Evolutionary conservation across 2,329 filamentous ascomycete species (phyloP).

Genomic region (Trichoderma hamatum): DNA sequence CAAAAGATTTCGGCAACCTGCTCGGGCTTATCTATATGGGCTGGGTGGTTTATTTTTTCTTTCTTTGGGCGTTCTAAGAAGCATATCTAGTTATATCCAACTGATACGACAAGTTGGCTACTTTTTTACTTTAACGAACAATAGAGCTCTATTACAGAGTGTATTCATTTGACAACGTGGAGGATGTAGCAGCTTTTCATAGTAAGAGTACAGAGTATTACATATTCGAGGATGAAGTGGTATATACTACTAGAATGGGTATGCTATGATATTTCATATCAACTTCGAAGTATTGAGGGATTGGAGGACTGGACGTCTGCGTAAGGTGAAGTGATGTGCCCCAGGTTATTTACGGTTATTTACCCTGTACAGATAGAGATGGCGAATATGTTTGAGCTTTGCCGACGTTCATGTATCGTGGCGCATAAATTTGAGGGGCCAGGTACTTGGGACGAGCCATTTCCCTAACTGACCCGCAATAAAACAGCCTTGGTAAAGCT

Average conservation of each 20-base stretch:
- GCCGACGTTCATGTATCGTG: neutral
- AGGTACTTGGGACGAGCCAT: neutral
- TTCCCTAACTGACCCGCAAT: constrained; percentile 18
- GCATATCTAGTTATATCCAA: constrained; percentile 6
- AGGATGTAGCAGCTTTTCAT: neutral
- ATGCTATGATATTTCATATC: neutral
- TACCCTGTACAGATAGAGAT: neutral
- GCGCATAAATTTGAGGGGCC: neutral
- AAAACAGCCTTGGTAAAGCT: neutral
- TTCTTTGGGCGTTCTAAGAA: neutral
- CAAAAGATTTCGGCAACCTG: neutral
- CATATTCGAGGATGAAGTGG: neutral
- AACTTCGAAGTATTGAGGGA: neutral
- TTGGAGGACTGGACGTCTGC: too few relatives aligned
- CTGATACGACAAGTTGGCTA: neutral
- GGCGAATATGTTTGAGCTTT: neutral
- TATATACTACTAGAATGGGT: neutral
- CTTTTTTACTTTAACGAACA: too few relatives aligned
- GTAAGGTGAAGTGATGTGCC: too few relatives aligned
- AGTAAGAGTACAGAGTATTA: neutral
- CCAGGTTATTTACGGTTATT: too few relatives aligned
- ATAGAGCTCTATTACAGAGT: neutral
- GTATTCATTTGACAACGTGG: neutral
- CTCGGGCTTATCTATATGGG: neutral
- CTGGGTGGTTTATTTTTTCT: neutral